These are phyloP conservation scores for Durio zibethinus DNA, from an alignment of 345 rosid species.

Conservation along the genomic window DNA sequence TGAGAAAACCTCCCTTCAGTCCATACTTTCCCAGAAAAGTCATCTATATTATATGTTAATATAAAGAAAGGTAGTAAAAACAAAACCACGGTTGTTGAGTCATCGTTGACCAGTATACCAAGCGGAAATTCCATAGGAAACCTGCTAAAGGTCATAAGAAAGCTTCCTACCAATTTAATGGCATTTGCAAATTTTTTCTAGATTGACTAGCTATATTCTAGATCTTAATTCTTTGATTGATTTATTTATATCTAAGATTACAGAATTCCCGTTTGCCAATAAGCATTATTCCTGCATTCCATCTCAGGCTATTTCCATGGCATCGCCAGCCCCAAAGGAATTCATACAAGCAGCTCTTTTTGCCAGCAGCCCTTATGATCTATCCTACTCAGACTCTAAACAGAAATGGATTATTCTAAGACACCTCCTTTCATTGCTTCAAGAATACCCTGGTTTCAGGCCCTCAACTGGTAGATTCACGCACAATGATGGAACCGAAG, in stretches of 20 bases:
- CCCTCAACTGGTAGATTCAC: slow-evolving; percentile 39
- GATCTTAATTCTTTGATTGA: neutral
- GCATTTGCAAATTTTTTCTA: neutral
- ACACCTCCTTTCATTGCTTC: slow-evolving; percentile 55
- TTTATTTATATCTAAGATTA: neutral
- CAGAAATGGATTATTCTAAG: slow-evolving; percentile 60
- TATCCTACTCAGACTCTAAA: slow-evolving; percentile 58
- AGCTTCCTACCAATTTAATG: neutral
- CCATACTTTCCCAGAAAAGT: neutral
- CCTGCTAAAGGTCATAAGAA: neutral
- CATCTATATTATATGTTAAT: neutral
- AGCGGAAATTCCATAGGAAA: neutral
- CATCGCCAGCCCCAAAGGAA: slow-evolving; percentile 33
- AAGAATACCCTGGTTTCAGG: slow-evolving; percentile 40
- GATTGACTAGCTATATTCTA: neutral
- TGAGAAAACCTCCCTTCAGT: neutral
- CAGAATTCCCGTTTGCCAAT: neutral
- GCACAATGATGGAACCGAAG: slow-evolving; percentile 65
- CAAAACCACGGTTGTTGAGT: neutral
- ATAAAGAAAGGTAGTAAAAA: neutral
- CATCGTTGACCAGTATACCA: neutral
- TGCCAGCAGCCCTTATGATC: slow-evolving; percentile 34
- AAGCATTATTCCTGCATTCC: too few species aligned
- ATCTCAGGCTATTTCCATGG: slow-evolving; percentile 26
- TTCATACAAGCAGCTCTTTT: slow-evolving; percentile 64